Evolutionary conservation across 2,329 filamentous ascomycete genomes (phyloP).

Genomic region (Arthroderma sp.): DNA sequence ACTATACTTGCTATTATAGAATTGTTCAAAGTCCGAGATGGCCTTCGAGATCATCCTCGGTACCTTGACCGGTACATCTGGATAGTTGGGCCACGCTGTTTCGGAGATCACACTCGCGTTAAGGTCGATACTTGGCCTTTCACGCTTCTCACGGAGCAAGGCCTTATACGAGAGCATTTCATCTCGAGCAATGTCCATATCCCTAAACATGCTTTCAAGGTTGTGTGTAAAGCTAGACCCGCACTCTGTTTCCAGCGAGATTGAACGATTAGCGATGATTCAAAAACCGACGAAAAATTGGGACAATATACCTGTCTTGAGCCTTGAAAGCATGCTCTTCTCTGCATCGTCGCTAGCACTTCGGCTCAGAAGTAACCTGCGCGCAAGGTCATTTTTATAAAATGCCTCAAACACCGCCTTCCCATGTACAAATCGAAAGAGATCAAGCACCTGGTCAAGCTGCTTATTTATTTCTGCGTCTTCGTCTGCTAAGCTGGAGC

Average conservation of each 20-base stretch:
- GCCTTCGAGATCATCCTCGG: constrained; percentile 63
- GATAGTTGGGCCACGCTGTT: constrained; percentile 85
- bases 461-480: constrained; percentile 85
- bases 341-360: constrained; percentile 93
- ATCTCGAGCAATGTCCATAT: constrained; percentile 83
- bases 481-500: constrained; percentile 60
- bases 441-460: constrained; percentile 78
- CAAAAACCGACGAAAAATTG: background rate
- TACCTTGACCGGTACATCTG: constrained; percentile 60
- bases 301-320: constrained; percentile 52
- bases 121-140: constrained; percentile 53
- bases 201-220: constrained; percentile 98
- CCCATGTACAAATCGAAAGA: constrained; percentile 93
- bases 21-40: constrained; percentile 66
- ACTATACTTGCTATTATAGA: constrained; percentile 82
- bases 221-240: constrained; percentile 92
- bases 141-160: constrained; percentile 47
- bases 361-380: constrained; percentile 76
- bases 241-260: constrained; percentile 49
- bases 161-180: constrained; percentile 82
- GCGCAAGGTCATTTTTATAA: constrained; percentile 94
- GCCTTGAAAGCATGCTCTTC: constrained; percentile 80
- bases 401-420: constrained; percentile 98
- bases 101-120: constrained; percentile 83
- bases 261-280: constrained; percentile 5